Conservation (phyloP, 2,329 filamentous ascomycete genomes). For the Scolecobasidium constrictum region DNA sequence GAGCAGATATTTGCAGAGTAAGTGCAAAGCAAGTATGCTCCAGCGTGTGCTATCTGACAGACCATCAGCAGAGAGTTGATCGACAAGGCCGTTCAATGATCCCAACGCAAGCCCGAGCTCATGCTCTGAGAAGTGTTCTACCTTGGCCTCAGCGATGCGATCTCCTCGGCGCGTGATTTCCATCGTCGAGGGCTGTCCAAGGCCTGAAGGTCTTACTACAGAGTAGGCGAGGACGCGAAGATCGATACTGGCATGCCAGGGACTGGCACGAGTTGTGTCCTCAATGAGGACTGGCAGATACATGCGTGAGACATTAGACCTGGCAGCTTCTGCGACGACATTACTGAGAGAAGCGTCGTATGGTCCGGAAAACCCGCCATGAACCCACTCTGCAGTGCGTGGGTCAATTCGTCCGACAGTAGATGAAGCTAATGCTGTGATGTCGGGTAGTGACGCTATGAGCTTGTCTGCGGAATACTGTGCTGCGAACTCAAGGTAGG, state of each 20-base stretch:
- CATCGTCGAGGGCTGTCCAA: background rate
- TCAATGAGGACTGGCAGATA: constrained; percentile 9
- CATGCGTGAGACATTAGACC: background rate
- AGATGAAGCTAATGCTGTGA: background rate
- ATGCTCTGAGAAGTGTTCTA: background rate
- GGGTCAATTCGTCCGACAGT: background rate
- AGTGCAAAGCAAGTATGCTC: constrained; percentile 2
- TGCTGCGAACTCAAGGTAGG: background rate
- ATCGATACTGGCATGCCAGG: constrained; percentile 3
- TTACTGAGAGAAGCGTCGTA: background rate
- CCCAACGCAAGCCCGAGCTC: background rate
- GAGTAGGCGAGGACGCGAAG: constrained; percentile 8
- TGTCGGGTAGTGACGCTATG: background rate
- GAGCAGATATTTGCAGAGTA: background rate
- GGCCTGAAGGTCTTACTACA: background rate
- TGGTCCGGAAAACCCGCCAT: background rate
- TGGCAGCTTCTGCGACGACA: background rate
- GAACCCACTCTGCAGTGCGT: constrained; percentile 6
- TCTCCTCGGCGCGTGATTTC: constrained; percentile 2
- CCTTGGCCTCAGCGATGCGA: constrained; percentile 4
- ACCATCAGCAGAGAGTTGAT: background rate
- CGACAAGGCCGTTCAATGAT: background rate
- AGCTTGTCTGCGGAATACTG: background rate
- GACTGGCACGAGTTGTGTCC: constrained; percentile 6
- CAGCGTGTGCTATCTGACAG: background rate